Base-by-base conservation (phyloP, 352 stramenopile species). In the Peronospora destructor region DNA sequence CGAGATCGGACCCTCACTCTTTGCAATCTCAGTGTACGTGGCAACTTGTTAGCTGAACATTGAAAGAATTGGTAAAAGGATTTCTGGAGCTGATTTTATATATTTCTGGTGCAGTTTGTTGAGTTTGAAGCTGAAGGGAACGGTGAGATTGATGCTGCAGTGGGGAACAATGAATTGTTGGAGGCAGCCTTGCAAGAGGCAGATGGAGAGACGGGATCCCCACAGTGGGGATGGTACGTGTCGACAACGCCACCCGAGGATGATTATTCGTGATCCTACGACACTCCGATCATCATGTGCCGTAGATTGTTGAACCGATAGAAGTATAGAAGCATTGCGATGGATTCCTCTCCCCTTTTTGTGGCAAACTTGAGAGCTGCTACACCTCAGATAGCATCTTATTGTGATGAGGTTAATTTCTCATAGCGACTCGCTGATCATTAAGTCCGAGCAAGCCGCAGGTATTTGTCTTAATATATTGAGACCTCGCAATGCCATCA, bases 161-260 rank as follows among this genome's bases (percentile, higher is more conserved):
- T 63, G 32, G 57, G 53, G 16, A 51, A 49, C 14, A 41, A 45
- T 6, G 49, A 65, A 8, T 36, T 62, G 14, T 21, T 21, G 19
- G 40, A 60, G 21, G 30, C 38, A 33, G 50, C 49, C 1, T n/a
- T 68, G 36, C n/a, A 51, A 6, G 59, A 76, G 52, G 58, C 63
- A 9, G 64, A 71, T 4, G 68, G 81, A 49, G 64, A 74, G 26
- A 58, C 66, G 10, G 56, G 59, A 7, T 90, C 79, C 7, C 79
- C 79, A 0, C 76, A 87, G 35, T 90, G 79, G 79, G 79, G 79
- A 21, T 90, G 79, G 79, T 90, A 90, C 49, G 79, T 90, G 29
- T 90, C 79, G 19, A 87, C 71, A 13, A 90, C 79, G 4, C 79
- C 79, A 3, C 79, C 79, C 13, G 76, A 87, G 28, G 79, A 90